Base-by-base conservation (phyloP, 106 monocot species). In the Apostasia shenzhenica region DNA sequence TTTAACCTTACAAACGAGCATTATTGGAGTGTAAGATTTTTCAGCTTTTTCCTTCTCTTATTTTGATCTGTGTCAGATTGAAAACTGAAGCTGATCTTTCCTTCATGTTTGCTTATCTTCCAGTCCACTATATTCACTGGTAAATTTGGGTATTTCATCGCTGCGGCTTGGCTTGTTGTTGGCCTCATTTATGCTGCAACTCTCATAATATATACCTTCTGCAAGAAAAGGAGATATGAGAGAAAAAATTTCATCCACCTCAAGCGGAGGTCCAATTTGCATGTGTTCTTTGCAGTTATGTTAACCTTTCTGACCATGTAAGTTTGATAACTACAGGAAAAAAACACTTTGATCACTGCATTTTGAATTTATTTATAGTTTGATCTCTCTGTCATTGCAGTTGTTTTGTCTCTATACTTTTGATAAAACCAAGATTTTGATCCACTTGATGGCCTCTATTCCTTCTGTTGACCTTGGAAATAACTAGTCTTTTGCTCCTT, bases 1-100 rank as follows among this genome's bases (percentile, higher is more conserved):
- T 91, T 78, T 59, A 84, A 95, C 72, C 84, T 95, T 62, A 91
- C 91, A 54, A 78, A 91, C 80, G 89, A 88, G 70, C 91, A 95
- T 71, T 95, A 95, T 67, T 95, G 95, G 95, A 91, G 91, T 91
- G 95, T 95, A 89, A 82, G 82, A 65, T 55, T 14, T 57, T 43
- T 63, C 8, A 4, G 50, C 48, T 42, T 49, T 2, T 48, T 48
- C 43, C 43, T 49, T 10, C 43, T 65, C 14, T 48, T 3, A 37
- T 37, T 65, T 65, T 65, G 48, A 65, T 14, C 43, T 7, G n/a
- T 8, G 14, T 14, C 26, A 9, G 38, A 5, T 62, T 40, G 12
- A 12, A 8, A 44, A 44, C 4, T 63, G 9, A 65, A 48, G 2
- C n/a, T 65, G 4, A 67, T 14, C 13, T 48, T 48, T 41, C 26